Conservation (phyloP, 441 rosid species). For the Capsella rubella region DNA sequence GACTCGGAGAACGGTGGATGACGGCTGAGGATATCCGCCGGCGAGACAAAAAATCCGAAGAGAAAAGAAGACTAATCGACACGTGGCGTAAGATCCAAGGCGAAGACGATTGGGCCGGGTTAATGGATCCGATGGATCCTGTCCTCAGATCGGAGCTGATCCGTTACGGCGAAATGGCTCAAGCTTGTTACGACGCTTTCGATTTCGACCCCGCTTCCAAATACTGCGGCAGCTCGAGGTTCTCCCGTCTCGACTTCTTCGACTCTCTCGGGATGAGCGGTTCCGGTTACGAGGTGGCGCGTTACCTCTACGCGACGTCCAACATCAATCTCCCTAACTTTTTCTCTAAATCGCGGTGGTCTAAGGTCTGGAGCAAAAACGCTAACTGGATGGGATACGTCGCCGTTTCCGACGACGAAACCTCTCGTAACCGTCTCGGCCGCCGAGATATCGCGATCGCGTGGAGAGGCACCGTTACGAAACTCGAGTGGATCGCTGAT, state of each 20-base stretch:
- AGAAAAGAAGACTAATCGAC: slow-evolving; percentile 48
- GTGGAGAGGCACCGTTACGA: slow-evolving; percentile 71
- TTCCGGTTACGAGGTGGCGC: slow-evolving; percentile 58
- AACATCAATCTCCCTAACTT: slow-evolving; percentile 70
- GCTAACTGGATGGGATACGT: slow-evolving; percentile 79
- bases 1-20: slow-evolving; percentile 35
- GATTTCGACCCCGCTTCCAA: slow-evolving; percentile 70
- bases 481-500: slow-evolving; percentile 67
- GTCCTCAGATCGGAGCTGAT: slow-evolving; percentile 62
- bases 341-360: slow-evolving; percentile 72
- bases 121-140: slow-evolving; percentile 70
- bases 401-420: slow-evolving; percentile 60
- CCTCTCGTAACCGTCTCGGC: slow-evolving; percentile 47
- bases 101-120: slow-evolving; percentile 60
- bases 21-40: slow-evolving; percentile 43
- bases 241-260: slow-evolving; percentile 53
- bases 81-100: slow-evolving; percentile 68
- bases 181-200: slow-evolving; percentile 72
- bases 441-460: slow-evolving; percentile 63
- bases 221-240: slow-evolving; percentile 68
- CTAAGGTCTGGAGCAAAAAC: slow-evolving; percentile 67
- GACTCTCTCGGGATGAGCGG: slow-evolving; percentile 47
- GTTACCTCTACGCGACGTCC: slow-evolving; percentile 70
- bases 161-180: slow-evolving; percentile 80
- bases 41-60: slow-evolving; percentile 31